Evolutionary conservation across 192 early-diverging fungal species (phyloP), one percentile per base, ranked within the genome.

Genomic region (Gaertneriomyces semiglobifer): DNA sequence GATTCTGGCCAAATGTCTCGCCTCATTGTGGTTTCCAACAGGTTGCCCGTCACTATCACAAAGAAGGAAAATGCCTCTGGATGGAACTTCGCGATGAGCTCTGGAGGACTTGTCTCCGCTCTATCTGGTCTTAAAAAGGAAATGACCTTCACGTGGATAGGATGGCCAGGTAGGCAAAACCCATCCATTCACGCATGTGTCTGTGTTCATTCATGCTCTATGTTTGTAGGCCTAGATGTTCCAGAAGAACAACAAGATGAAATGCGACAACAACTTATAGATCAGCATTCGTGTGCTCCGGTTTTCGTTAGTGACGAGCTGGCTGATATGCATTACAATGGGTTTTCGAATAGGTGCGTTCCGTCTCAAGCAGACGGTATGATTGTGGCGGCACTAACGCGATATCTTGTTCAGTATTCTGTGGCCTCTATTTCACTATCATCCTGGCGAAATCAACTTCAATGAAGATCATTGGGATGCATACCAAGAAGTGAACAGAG

Each of bases 371-470:
- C 48, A 50, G 48, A 33, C 0, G 38, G 53, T 18, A 2, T 50
- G 2, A 18, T 50, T 50, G 12, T 18, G 1, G 12, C 48, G 48
- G 12, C 16, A n/a, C 48, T 50, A n/a, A n/a, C 48, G 12, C 48
- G 48, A 16, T 11, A 14, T 1, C 19, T 9, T 61, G 41, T 18
- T 43, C 73, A 93, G 92, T 70, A 96, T 99, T 60, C 87, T 99
- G 45, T 98, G 95, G 97, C 98, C 98, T 5, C 79, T 99, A 55
- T 99, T 99, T 82, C 98, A 99, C 77, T 99, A 99, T 77, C 94
- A 98, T 69, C 94, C 95, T 8, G 93, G 95, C 53, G 98, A 99
- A 79, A 96, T 99, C 69, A 86, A 88, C 6, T 99, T 99, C 69
- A 89, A 94, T 74, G 90, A 93, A 71, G 85, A 85, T 7, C 87